These are phyloP conservation scores for Lolium multiflorum DNA, from an alignment of 176 grass and related monocot genomes.

Conservation along the genomic window DNA sequence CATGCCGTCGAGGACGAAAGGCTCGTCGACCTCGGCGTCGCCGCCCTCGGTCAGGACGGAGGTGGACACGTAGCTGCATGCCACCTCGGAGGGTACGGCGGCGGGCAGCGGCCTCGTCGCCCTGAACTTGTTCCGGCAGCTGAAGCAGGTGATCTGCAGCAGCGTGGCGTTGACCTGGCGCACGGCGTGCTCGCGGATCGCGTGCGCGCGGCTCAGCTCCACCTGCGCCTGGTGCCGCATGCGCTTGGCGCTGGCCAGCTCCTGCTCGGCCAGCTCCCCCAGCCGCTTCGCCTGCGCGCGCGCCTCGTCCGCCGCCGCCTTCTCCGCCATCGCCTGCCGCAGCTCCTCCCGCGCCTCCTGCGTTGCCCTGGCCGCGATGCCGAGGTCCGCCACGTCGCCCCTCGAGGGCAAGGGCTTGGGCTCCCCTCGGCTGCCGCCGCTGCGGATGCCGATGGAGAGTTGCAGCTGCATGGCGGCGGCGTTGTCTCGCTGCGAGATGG, in stretches of 20 bases:
- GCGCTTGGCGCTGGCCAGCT: conserved; percentile 76
- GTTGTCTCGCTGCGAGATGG: background rate
- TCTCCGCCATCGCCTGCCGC: conserved; percentile 59
- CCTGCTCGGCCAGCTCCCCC: conserved; percentile 83
- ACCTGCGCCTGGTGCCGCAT: conserved; percentile 81
- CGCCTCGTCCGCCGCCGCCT: conserved; percentile 65
- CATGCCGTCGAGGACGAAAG: conserved; percentile 16
- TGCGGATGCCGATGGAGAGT: conserved; percentile 62
- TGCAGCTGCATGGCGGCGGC: conserved; percentile 49
- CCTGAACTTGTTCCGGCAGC: conserved; percentile 81
- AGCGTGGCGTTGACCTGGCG: conserved; percentile 75
- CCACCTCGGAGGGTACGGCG: conserved; percentile 49
- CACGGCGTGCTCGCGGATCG: conserved; percentile 74
- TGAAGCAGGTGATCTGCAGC: conserved; percentile 82
- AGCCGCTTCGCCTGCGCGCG: conserved; percentile 74
- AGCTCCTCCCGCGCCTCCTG: conserved; percentile 49
- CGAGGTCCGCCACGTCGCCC: background rate
- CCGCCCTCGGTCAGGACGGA: conserved; percentile 65
- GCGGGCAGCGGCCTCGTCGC: background rate
- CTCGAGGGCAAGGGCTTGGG: background rate
- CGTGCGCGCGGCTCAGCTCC: conserved; percentile 88
- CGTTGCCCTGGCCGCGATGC: background rate
- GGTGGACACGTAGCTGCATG: conserved; percentile 72
- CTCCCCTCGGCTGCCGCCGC: background rate
- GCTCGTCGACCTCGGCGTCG: conserved; percentile 53